Percentiles rank a stretch among this genome's conserved stretches.
Evolutionary conservation across 75 land plant genomes (phyloP).

Genomic region (Cunninghamia lanceolata): DNA sequence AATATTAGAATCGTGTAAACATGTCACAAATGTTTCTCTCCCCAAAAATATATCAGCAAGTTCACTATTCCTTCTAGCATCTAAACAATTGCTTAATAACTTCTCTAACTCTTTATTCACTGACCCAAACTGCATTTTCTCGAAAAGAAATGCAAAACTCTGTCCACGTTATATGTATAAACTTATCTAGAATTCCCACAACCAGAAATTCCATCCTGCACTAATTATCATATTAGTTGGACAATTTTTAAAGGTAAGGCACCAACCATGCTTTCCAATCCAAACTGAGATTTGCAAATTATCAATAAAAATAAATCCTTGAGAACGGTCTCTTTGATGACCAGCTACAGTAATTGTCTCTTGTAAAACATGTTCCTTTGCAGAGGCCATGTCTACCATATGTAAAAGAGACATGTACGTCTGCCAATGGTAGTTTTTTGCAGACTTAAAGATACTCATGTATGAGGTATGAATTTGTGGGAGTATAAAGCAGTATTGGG

Average conservation of each 20-base stretch:
- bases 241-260: neutral
- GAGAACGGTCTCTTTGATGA: neutral
- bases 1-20: too few species aligned
- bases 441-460: neutral
- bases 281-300: neutral
- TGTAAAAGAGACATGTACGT: neutral
- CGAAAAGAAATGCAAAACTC: too few species aligned
- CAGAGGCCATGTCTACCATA: neutral
- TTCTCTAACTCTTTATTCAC: too few species aligned
- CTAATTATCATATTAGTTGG: neutral
- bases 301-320: neutral
- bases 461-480: neutral
- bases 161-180: too few species aligned
- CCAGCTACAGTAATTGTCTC: neutral
- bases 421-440: neutral
- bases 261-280: neutral
- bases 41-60: too few species aligned
- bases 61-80: too few species aligned
- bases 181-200: too few species aligned
- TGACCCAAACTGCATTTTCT: too few species aligned
- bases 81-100: too few species aligned
- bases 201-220: too few species aligned
- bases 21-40: too few species aligned
- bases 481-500: neutral
- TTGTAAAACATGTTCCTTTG: neutral